Percentiles rank a stretch among this genome's conserved stretches.
phyloP scores from a whole-genome alignment of 495 filamentous ascomycete species.

The Penicillium turbatum region DNA sequence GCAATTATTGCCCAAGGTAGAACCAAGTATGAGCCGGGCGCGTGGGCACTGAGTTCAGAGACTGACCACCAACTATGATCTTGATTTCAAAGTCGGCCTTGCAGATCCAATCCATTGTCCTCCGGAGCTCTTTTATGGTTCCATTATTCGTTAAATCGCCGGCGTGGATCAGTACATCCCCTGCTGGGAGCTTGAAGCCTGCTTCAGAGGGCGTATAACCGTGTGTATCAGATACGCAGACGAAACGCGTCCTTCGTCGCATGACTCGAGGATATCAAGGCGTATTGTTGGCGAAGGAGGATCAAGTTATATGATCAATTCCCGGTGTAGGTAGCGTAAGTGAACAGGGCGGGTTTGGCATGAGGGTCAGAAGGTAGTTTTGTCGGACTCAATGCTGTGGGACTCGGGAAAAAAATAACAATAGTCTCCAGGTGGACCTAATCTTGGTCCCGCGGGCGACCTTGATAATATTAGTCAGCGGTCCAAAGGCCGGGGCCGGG shows the following conservation, averaged over 20 bases:
- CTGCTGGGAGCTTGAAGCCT: slow-evolving; percentile 51
- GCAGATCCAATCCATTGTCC: slow-evolving; percentile 53
- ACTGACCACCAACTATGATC: slow-evolving; percentile 55
- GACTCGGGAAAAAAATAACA: too few species aligned
- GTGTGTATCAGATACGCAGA: slow-evolving; percentile 61
- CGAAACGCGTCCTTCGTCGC: slow-evolving; percentile 50
- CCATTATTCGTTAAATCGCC: slow-evolving; percentile 59
- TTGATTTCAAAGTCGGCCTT: slow-evolving; percentile 53
- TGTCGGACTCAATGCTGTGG: too few species aligned
- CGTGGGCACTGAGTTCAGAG: slow-evolving; percentile 4
- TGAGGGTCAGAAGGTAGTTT: background rate
- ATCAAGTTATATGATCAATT: background rate
- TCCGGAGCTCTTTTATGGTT: slow-evolving; percentile 47
- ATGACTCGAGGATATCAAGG: slow-evolving; percentile 11
- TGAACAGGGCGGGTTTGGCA: slow-evolving; percentile 5
- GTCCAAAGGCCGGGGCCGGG: too few species aligned
- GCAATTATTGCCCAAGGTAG: background rate
- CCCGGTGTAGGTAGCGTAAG: background rate
- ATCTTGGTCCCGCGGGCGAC: too few species aligned
- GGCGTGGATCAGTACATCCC: slow-evolving; percentile 59
- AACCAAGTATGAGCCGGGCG: background rate
- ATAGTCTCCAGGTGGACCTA: too few species aligned
- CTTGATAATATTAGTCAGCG: too few species aligned
- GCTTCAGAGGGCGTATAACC: slow-evolving; percentile 49
- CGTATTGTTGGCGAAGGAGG: background rate